Evolutionary conservation across 805 yeast genomes (phyloP), one percentile per base, ranked within the genome.

Genomic region (Metschnikowia lachancei): DNA sequence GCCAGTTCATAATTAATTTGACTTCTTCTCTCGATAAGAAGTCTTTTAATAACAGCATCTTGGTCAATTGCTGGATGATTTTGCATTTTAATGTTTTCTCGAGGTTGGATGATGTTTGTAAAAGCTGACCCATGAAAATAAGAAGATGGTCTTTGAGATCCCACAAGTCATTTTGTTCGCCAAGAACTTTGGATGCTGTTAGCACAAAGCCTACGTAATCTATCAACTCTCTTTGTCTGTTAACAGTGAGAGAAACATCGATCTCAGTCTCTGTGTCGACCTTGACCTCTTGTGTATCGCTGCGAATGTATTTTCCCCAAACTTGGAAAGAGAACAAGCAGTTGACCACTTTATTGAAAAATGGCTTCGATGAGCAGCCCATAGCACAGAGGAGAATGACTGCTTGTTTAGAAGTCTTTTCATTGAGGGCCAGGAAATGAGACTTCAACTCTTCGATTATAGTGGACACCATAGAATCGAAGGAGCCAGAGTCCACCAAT

Each of bases 21-120:
- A 79, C 62, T 54, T 89, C 96, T 43, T 78, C 77, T 3, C 56
- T 52, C 13, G 64, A 63, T 39, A 89, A 64, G 52, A 79, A 82
- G 1, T 65, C 67, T 2, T 66, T 62, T 53, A 86, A 66, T 26
- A 71, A 66, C 8, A 82, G 68, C 36, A 88, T 58, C 41, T 80
- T 78, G 0, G 81, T 73, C 41, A 89, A 72, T 37, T 85, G 87
- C 44, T 79, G 79, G 24, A 86, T 69, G 1, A 94, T 78, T 34
- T 84, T 67, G 22, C 85, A 74, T 56, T 89, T 75, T 46, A 89
- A 70, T 1, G 90, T 79, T 10, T 82, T 82, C 56, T 87, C 96
- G 26, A 79, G 66, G 29, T 74, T 75, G 0, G 95, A 81, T 0
- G 87, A 75, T 0, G 85, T 76, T 60, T 84, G 78, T 40, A 91